phyloP scores from a whole-genome alignment of 2,329 filamentous ascomycete genomes.

The Aspergillus calidoustus region DNA sequence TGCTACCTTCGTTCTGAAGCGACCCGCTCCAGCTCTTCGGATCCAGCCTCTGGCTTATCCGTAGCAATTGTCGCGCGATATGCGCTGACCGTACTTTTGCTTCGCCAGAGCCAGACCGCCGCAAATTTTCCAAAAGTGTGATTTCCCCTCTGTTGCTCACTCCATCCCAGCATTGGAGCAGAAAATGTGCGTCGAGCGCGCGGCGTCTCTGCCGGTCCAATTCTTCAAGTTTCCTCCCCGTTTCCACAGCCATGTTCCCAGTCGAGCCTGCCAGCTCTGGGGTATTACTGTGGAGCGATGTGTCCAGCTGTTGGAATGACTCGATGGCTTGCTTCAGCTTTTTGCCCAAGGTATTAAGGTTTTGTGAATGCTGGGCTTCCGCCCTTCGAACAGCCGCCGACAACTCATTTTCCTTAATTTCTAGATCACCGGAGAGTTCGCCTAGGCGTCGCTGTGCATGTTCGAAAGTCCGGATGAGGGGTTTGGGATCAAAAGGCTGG shows the following conservation, averaged over 20 bases:
- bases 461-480: conserved; percentile 93
- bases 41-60: conserved; percentile 91
- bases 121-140: conserved; percentile 83
- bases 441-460: conserved; percentile 60
- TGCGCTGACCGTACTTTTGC: conserved; percentile 93
- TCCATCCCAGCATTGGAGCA: conserved; percentile 96
- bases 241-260: conserved; percentile 90
- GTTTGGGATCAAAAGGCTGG: conserved; percentile 87
- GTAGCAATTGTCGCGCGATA: conserved; percentile 89
- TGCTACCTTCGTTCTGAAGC: too few species aligned
- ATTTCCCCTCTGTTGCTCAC: conserved; percentile 89
- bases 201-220: conserved; percentile 88
- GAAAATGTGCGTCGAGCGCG: conserved; percentile 89
- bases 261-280: conserved; percentile 53
- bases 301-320: conserved; percentile 88
- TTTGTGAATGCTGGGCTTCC: conserved; percentile 89
- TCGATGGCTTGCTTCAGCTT: conserved; percentile 92
- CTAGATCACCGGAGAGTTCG: conserved; percentile 73
- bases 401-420: conserved; percentile 87
- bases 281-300: conserved; percentile 69
- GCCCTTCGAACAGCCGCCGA: conserved; percentile 87
- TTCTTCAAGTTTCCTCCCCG: conserved; percentile 91
- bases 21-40: conserved; percentile 67
- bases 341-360: conserved; percentile 80
- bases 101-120: conserved; percentile 81